Percentiles rank a stretch among this genome's conserved stretches.
Conservation (phyloP, 257 asterid species). For the Capsicum rhomboideum region DNA sequence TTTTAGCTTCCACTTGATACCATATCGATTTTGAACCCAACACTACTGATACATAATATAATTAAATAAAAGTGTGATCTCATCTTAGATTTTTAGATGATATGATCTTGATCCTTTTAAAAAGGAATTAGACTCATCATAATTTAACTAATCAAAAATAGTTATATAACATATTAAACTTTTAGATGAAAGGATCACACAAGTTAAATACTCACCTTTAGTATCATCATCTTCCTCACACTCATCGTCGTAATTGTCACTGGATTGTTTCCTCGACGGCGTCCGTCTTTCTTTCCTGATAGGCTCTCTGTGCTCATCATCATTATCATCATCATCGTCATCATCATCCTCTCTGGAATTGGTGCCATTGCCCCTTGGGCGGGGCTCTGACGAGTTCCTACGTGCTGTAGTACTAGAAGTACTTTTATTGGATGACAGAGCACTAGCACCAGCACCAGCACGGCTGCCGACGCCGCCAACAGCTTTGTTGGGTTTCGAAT, state of each 20-base stretch:
- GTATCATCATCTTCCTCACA: neutral
- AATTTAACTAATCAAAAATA: too few relatives aligned
- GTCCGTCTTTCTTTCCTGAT: neutral
- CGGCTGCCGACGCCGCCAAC: neutral
- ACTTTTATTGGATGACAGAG: neutral
- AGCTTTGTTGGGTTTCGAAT: slow-evolving; percentile 3
- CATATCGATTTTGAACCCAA: too few relatives aligned
- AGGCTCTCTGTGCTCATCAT: neutral
- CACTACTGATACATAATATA: too few relatives aligned
- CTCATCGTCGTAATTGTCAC: neutral
- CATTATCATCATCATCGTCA: too few relatives aligned
- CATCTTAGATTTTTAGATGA: too few relatives aligned
- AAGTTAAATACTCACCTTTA: neutral
- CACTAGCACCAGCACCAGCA: neutral
- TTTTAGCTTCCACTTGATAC: too few relatives aligned
- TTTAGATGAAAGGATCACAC: too few relatives aligned
- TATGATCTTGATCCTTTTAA: too few relatives aligned
- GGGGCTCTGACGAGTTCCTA: neutral
- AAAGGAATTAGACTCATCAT: too few relatives aligned
- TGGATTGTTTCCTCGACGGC: neutral
- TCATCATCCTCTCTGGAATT: neutral
- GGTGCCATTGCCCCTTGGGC: neutral
- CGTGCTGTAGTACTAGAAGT: neutral
- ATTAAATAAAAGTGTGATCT: too few relatives aligned
- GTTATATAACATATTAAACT: too few relatives aligned